These are phyloP conservation scores for Bonia amplexicaulis DNA, from an alignment of 176 grass and related monocot species.

Conservation along the genomic window DNA sequence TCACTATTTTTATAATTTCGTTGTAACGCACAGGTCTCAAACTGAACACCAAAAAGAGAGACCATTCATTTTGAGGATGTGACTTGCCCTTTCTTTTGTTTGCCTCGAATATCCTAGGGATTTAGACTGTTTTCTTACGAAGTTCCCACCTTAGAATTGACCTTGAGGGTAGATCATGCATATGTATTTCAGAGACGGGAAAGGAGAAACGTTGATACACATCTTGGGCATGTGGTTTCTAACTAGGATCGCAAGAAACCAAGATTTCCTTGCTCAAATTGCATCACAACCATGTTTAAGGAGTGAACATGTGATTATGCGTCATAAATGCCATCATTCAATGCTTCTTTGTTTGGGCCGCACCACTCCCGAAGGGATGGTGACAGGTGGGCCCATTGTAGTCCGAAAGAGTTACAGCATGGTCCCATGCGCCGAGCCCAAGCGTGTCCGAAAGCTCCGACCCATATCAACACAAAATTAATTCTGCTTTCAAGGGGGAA, in stretches of 20 bases:
- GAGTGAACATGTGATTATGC: background rate
- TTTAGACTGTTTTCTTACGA: background rate
- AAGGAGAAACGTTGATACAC: no score
- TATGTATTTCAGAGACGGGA: background rate
- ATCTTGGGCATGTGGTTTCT: no score
- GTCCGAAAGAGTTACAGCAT: slow-evolving; percentile 7
- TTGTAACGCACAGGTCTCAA: no score
- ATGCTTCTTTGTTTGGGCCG: slow-evolving; percentile 17
- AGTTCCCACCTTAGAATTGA: no score
- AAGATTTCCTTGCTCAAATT: background rate
- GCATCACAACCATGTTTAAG: background rate
- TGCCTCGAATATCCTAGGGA: background rate
- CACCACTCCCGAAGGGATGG: slow-evolving; percentile 4
- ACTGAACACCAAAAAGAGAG: background rate
- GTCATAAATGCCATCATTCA: slow-evolving; percentile 20
- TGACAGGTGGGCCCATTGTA: slow-evolving; percentile 38
- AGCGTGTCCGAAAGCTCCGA: background rate
- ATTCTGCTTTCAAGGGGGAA: background rate
- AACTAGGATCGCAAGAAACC: background rate
- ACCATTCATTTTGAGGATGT: background rate
- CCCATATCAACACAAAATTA: slow-evolving; percentile 1
- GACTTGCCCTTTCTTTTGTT: background rate
- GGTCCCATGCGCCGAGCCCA: slow-evolving; percentile 9
- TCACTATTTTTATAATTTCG: no score
- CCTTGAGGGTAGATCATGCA: no score